Conservation (phyloP, 1,284 basidiomycete genomes). For the Apiotrichum porosum region DNA sequence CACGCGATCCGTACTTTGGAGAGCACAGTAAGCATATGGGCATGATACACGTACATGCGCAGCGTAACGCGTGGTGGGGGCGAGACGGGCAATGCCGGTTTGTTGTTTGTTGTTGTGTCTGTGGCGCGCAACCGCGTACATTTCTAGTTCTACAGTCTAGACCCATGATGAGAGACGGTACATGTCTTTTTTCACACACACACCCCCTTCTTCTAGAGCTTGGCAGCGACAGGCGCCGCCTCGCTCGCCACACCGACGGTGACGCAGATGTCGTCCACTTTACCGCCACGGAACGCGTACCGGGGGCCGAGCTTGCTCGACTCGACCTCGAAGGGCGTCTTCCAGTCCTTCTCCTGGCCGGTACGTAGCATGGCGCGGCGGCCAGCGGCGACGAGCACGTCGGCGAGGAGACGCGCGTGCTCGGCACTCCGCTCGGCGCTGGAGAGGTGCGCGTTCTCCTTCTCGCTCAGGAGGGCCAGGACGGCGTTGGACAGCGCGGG, state of each 20-base stretch:
- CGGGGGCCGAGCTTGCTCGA: slow-evolving; percentile 36
- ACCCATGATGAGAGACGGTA: too few species aligned
- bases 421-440: slow-evolving; percentile 33
- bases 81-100: too few species aligned
- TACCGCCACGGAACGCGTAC: slow-evolving; percentile 49
- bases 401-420: slow-evolving; percentile 45
- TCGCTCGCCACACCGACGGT: slow-evolving; percentile 38
- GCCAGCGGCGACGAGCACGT: slow-evolving; percentile 49
- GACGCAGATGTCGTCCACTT: slow-evolving; percentile 50
- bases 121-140: too few species aligned
- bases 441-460: slow-evolving; percentile 35
- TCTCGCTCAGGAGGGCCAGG: slow-evolving; percentile 26
- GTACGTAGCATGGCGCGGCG: slow-evolving; percentile 46
- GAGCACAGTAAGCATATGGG: too few species aligned
- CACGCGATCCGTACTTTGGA: too few species aligned
- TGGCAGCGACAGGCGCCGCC: background rate
- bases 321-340: slow-evolving; percentile 47
- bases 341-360: slow-evolving; percentile 40
- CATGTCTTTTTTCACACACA: background rate
- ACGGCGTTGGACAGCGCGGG: slow-evolving; percentile 33
- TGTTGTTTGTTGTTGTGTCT: too few species aligned
- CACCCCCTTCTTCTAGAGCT: background rate
- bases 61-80: too few species aligned
- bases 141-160: too few species aligned
- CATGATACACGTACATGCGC: too few species aligned